Evolutionary conservation across 2,329 filamentous ascomycete species (phyloP).

Genomic region (Cladosporium sp.): DNA sequence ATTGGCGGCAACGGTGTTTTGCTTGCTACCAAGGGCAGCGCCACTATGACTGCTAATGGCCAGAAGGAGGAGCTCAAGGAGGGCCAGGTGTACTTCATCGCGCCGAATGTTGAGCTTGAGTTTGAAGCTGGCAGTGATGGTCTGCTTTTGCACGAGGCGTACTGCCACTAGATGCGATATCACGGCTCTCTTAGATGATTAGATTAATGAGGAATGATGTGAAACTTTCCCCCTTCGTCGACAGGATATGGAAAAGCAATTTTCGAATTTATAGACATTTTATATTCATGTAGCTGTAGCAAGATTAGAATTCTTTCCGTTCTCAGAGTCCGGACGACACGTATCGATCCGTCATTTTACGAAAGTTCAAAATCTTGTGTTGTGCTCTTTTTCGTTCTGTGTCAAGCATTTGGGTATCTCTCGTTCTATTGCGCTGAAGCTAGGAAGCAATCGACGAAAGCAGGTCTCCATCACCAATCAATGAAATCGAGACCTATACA

Average conservation of each 20-base stretch:
- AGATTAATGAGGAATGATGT: constrained; percentile 8
- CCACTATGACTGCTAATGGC: constrained; percentile 56
- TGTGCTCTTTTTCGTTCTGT: not conserved
- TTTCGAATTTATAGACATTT: not conserved
- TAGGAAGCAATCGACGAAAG: not conserved
- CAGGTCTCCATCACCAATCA: not conserved
- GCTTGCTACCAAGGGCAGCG: constrained; percentile 62
- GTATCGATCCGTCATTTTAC: not conserved
- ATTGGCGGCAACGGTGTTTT: constrained; percentile 64
- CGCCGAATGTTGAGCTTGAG: constrained; percentile 54
- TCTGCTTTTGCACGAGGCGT: constrained; percentile 53
- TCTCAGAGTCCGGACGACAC: not conserved
- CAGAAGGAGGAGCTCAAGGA: constrained; percentile 57
- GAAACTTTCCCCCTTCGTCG: not conserved
- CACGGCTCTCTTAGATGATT: not conserved
- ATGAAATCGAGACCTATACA: not conserved
- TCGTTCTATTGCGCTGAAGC: not conserved
- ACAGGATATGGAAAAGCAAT: not conserved
- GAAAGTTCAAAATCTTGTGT: not conserved
- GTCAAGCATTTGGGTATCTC: not conserved
- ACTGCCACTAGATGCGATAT: constrained; percentile 39
- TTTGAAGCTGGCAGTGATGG: constrained; percentile 39
- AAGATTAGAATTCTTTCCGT: not conserved
- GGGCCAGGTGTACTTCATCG: constrained; percentile 68
- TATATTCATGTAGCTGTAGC: not conserved